A percentile compares a stretch with the other conserved stretches of the same genome.
These are phyloP conservation scores for Lentinula novae-zelandiae DNA, from an alignment of 1,284 basidiomycete species.

Conservation along the genomic window DNA sequence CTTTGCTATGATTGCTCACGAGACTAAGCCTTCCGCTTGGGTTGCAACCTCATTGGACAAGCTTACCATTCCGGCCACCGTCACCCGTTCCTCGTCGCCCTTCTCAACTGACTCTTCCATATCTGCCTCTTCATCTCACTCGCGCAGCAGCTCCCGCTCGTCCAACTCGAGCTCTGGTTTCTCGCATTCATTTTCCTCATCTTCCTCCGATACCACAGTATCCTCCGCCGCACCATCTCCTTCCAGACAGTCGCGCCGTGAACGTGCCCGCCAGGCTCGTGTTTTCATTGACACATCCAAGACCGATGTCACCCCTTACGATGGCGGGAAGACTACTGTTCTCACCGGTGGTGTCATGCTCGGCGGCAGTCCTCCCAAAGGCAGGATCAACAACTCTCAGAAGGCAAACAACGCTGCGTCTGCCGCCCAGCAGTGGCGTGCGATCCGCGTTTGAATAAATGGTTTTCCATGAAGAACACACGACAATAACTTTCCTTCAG, in stretches of 20 bases:
- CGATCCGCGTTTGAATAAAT: slow-evolving; percentile 29
- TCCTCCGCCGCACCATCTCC: slow-evolving; percentile 27
- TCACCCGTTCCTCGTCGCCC: slow-evolving; percentile 49
- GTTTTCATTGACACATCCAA: slow-evolving; percentile 70
- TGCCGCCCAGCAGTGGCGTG: slow-evolving; percentile 44
- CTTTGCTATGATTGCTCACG: slow-evolving; percentile 69
- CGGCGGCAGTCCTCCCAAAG: slow-evolving; percentile 42
- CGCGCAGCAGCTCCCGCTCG: slow-evolving; percentile 72
- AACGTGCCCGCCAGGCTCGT: slow-evolving; percentile 59
- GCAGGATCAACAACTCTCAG: slow-evolving; percentile 17
- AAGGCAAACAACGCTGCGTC: slow-evolving; percentile 24
- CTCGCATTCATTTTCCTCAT: slow-evolving; percentile 49
- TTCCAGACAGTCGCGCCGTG: slow-evolving; percentile 49
- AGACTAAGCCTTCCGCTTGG: slow-evolving; percentile 65
- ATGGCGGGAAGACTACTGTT: slow-evolving; percentile 81
- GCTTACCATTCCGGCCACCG: slow-evolving; percentile 41
- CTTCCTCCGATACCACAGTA: slow-evolving; percentile 39
- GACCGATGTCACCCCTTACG: slow-evolving; percentile 76
- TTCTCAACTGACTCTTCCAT: slow-evolving; percentile 56
- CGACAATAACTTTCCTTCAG: not conserved
- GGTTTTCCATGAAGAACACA: not conserved
- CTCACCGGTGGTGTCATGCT: slow-evolving; percentile 84
- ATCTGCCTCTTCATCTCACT: slow-evolving; percentile 57
- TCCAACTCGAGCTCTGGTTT: slow-evolving; percentile 66
- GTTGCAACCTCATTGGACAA: slow-evolving; percentile 55